Evolutionary conservation across 1,284 basidiomycete species (phyloP).

Genomic region (Porodaedalea pini): DNA sequence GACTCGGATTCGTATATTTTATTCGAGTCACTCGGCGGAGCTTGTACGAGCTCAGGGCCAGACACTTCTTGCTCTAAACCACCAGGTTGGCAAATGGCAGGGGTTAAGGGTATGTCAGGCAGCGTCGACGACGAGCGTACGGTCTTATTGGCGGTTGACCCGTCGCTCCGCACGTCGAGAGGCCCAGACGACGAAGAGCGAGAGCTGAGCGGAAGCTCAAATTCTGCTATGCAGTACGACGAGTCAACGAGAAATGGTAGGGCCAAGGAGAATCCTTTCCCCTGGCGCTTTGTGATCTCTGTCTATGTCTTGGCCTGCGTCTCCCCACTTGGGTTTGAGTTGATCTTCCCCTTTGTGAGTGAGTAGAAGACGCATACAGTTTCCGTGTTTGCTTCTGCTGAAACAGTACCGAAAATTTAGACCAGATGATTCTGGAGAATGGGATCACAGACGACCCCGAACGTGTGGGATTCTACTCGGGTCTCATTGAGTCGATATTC

Average conservation of each 20-base stretch:
- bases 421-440: constrained; percentile 27
- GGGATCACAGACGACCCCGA: constrained; percentile 25
- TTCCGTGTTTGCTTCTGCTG: background rate
- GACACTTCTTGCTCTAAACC: no score
- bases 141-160: background rate
- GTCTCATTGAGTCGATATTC: constrained; percentile 25
- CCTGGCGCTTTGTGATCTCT: constrained; percentile 12
- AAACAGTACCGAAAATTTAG: background rate
- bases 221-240: background rate
- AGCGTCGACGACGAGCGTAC: constrained; percentile 5
- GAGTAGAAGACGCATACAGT: constrained; percentile 1
- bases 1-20: background rate
- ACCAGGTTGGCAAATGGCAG: background rate
- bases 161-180: background rate
- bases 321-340: constrained; percentile 22
- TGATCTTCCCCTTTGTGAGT: constrained; percentile 27
- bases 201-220: background rate
- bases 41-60: background rate
- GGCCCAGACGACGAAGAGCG: background rate
- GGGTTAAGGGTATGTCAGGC: background rate
- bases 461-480: constrained; percentile 27
- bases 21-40: background rate
- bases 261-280: constrained; percentile 12
- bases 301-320: constrained; percentile 13
- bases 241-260: background rate